Evolutionary conservation across 148 eudicot species (phyloP), one percentile per base, ranked within the genome.

Genomic region (Hydrangea macrophylla): DNA sequence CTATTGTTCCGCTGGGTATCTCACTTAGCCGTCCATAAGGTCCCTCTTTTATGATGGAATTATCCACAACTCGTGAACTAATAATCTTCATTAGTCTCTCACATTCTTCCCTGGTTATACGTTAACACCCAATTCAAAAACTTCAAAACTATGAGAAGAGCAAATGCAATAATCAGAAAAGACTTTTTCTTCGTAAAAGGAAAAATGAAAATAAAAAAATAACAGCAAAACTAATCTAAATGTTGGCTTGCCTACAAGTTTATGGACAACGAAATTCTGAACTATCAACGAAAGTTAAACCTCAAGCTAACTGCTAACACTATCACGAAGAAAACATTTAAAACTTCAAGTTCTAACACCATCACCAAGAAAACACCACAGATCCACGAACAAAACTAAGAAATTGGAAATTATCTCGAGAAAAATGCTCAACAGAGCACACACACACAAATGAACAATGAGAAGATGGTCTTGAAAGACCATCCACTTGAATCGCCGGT

Each of bases 51-150:
- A 40, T 17, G 55, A 65, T 28, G 31, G 64, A 64, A 57, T 37
- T 33, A 69, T 78, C 79, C 58, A 74, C 67, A 62, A 86, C 81
- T 63, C 96, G 84, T 39, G 94, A 92, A 37, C 80, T 79, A 60
- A 92, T 82, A 20, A 90, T 79, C 73, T 81, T 71, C 58, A 76
- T 77, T 64, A 92, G 74, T 76, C 80, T 84, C 64, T 86, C 73
- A 69, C 88, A 70, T 82, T 92, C 98, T 75, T 88, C 86, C 87
- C 98, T 92, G 84, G 35, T 71, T 68, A 79, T 74, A 72, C 22
- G 33, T 56, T 55, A 69, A 56, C 58, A 79, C 22, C 70, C 23
- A n/a, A 65, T 61, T 45, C n/a, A 73, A 30, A n/a, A 69, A 57
- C 53, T 58, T 54, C 9, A 65, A 58, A 31, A 54, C 33, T 67